A percentile compares a stretch with the other conserved stretches of the same genome.
Conservation (phyloP, 2,329 filamentous ascomycete species). For the Gyromitra esculenta region DNA sequence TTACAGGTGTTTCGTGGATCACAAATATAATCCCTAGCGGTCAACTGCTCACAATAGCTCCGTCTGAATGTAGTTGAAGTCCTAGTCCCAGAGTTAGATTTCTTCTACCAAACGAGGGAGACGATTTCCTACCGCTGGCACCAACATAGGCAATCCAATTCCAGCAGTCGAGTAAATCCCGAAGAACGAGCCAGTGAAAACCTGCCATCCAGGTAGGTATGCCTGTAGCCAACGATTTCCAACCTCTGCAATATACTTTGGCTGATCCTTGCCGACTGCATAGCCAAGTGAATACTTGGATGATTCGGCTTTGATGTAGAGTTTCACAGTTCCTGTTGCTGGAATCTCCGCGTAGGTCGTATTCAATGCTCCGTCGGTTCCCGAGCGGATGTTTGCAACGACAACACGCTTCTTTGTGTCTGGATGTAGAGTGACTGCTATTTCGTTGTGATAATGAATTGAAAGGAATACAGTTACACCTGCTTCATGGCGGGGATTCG, state of each 20-base stretch:
- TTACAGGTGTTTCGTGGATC: conserved; percentile 8
- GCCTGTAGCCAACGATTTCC: conserved; percentile 53
- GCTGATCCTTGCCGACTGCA: conserved; percentile 41
- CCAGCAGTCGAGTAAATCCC: conserved; percentile 54
- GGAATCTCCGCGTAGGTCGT: conserved; percentile 53
- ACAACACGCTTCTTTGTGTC: conserved; percentile 51
- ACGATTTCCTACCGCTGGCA: conserved; percentile 47
- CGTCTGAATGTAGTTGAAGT: conserved; percentile 54
- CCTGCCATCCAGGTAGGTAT: conserved; percentile 53
- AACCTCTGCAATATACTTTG: conserved; percentile 51
- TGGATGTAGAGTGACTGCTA: conserved; percentile 53
- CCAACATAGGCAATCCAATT: conserved; percentile 44
- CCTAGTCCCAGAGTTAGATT: conserved; percentile 28
- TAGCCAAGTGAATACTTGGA: conserved; percentile 55
- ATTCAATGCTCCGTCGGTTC: conserved; percentile 47
- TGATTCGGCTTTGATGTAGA: conserved; percentile 54
- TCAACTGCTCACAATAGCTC: conserved; percentile 12
- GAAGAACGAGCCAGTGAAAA: conserved; percentile 54
- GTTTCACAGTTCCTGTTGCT: conserved; percentile 43
- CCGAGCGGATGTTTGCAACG: conserved; percentile 48
- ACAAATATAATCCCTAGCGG: not conserved
- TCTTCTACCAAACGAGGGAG: not conserved
- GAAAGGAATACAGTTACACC: conserved; percentile 52
- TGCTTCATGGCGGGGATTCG: conserved; percentile 51
- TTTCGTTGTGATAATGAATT: conserved; percentile 53